Evolutionary conservation across 75 land plant species (phyloP).

Genomic region (Cunninghamia lanceolata): DNA sequence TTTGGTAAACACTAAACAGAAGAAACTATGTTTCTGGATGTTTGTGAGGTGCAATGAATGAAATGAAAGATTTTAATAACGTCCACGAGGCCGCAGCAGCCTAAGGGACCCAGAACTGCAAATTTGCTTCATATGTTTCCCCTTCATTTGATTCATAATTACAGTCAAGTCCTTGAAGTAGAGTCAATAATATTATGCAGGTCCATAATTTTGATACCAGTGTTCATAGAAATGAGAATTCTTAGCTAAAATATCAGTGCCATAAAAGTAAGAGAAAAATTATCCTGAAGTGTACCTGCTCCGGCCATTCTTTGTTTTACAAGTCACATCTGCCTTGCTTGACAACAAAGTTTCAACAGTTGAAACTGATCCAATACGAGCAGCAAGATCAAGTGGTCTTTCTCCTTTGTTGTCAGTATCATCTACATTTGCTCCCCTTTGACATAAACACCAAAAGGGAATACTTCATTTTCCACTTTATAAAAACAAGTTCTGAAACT

Average conservation of each 20-base stretch:
- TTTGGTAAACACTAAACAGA: neutral
- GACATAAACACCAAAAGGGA: conserved; percentile 4
- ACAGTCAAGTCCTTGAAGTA: neutral
- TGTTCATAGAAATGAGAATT: neutral
- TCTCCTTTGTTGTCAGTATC: conserved; percentile 46
- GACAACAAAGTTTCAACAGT: conserved; percentile 25
- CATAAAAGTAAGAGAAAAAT: neutral
- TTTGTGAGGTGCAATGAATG: neutral
- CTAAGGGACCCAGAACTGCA: no score
- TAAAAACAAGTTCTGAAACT: neutral
- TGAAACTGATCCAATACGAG: conserved; percentile 33
- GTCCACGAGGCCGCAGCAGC: no score
- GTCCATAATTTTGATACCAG: neutral
- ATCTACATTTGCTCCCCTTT: conserved; percentile 33
- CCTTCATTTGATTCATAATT: neutral
- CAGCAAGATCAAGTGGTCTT: conserved; percentile 37
- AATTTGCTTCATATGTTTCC: neutral
- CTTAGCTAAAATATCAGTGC: neutral
- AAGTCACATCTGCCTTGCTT: conserved; percentile 25
- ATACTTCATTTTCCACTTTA: neutral
- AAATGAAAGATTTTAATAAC: no score
- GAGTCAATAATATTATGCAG: neutral
- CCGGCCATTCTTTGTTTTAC: conserved; percentile 44
- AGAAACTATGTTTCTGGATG: neutral
- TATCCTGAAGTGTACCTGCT: conserved; percentile 22